These are phyloP conservation scores for Alternaria brassicae DNA, from an alignment of 2,329 filamentous ascomycete species.

Conservation along the genomic window DNA sequence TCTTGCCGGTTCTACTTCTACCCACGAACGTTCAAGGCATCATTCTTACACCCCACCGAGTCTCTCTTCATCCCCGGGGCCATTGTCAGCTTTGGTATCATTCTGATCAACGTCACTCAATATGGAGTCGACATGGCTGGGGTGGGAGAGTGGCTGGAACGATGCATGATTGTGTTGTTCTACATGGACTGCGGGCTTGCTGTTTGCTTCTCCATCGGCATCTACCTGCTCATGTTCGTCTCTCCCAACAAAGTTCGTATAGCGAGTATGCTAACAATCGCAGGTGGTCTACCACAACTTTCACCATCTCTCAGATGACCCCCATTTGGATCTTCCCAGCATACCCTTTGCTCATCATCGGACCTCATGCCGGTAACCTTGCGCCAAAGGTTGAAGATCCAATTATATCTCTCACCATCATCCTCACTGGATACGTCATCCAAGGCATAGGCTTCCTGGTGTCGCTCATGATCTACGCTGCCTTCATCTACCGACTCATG, in stretches of 20 bases:
- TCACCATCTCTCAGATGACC: constrained; percentile 83
- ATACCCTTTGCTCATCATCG: constrained; percentile 79
- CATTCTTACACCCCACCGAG: constrained; percentile 78
- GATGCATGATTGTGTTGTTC: constrained; percentile 70
- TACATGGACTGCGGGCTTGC: constrained; percentile 77
- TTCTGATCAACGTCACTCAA: constrained; percentile 73
- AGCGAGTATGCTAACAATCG: neutral
- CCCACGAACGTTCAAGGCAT: constrained; percentile 73
- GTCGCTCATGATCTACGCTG: constrained; percentile 80
- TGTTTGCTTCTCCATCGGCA: constrained; percentile 70
- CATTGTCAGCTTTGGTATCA: constrained; percentile 69
- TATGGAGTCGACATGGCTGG: constrained; percentile 68
- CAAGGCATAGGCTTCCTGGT: constrained; percentile 71
- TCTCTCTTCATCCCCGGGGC: constrained; percentile 77
- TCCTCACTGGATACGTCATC: constrained; percentile 66
- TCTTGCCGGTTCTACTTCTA: constrained; percentile 72
- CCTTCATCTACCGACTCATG: constrained; percentile 87
- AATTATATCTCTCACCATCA: constrained; percentile 59
- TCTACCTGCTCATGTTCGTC: constrained; percentile 76
- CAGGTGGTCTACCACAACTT: constrained; percentile 70
- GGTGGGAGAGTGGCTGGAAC: constrained; percentile 58
- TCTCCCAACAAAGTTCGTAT: neutral
- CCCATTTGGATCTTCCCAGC: constrained; percentile 88
- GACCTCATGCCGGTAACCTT: constrained; percentile 71
- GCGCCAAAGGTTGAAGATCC: constrained; percentile 55